Evolutionary conservation across 2,329 filamentous ascomycete genomes (phyloP).

Genomic region (Harringtonia lauricola): DNA sequence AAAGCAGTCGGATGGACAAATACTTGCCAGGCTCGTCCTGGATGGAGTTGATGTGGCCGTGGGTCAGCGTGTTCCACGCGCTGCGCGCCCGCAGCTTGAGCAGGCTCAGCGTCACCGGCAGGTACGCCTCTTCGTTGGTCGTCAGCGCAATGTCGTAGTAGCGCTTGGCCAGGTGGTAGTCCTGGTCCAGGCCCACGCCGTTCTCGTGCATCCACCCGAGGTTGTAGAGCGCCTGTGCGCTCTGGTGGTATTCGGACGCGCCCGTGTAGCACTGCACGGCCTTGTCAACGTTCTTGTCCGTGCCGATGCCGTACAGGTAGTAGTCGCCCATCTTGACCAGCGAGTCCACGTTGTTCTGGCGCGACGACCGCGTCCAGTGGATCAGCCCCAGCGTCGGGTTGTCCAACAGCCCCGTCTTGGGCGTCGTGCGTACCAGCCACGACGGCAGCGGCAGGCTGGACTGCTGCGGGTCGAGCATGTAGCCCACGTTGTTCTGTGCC

Average conservation of each 20-base stretch:
- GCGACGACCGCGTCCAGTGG: constrained; percentile 91
- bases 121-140: constrained; percentile 85
- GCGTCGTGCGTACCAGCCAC: constrained; percentile 26
- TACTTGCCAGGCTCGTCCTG: constrained; percentile 75
- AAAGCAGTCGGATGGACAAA: too few relatives aligned
- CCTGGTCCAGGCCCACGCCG: constrained; percentile 81
- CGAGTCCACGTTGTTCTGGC: constrained; percentile 86
- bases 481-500: constrained; percentile 83
- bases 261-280: constrained; percentile 88
- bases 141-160: constrained; percentile 91
- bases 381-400: constrained; percentile 61
- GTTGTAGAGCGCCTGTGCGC: constrained; percentile 93
- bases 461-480: constrained; percentile 65
- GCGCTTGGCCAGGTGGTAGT: constrained; percentile 93
- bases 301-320: constrained; percentile 75
- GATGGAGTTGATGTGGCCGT: constrained; percentile 86
- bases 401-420: constrained; percentile 26
- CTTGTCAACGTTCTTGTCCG: constrained; percentile 62
- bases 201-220: constrained; percentile 99
- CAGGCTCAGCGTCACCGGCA: constrained; percentile 81
- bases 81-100: constrained; percentile 76
- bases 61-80: constrained; percentile 88
- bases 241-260: constrained; percentile 82
- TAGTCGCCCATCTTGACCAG: constrained; percentile 98
- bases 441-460: constrained; percentile 47